Percentiles rank a stretch among this genome's conserved stretches.
These are phyloP conservation scores for Calvatia gigantea DNA, from an alignment of 768 basidiomycete genomes.

Conservation along the genomic window DNA sequence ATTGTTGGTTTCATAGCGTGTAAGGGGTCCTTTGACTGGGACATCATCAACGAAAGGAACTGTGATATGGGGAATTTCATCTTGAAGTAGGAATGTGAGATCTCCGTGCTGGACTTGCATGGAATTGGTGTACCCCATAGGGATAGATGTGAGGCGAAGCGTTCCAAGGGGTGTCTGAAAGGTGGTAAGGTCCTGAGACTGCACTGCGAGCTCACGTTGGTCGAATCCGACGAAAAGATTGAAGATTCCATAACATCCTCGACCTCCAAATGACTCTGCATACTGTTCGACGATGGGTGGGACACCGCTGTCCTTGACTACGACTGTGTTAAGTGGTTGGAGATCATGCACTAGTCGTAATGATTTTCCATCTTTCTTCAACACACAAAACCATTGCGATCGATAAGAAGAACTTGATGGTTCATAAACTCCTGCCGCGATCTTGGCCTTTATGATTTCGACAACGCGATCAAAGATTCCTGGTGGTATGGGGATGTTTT, in stretches of 20 bases:
- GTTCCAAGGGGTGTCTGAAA: conserved; percentile 35
- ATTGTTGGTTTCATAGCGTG: conserved; percentile 18
- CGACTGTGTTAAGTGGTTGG: conserved; percentile 17
- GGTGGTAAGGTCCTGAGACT: conserved; percentile 33
- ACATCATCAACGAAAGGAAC: conserved; percentile 23
- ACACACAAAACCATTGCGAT: conserved; percentile 18
- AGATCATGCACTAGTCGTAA: conserved; percentile 18
- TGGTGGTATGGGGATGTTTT: conserved; percentile 29
- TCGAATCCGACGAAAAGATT: conserved; percentile 31
- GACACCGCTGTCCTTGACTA: conserved; percentile 16
- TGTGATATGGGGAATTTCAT: conserved; percentile 24
- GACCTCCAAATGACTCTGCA: conserved; percentile 16
- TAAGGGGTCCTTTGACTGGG: conserved; percentile 19
- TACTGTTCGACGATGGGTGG: conserved; percentile 14
- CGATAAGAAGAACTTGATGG: conserved; percentile 12
- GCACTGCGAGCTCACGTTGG: conserved; percentile 22
- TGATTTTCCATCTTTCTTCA: conserved; percentile 17
- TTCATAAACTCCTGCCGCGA: conserved; percentile 10
- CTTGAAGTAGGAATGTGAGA: conserved; percentile 25
- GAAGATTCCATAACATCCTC: conserved; percentile 13
- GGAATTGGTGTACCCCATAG: conserved; percentile 30
- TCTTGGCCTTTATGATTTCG: conserved; percentile 22
- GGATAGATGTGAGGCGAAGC: conserved; percentile 25
- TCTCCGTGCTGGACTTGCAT: conserved; percentile 31
- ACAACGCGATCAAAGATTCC: conserved; percentile 24